A percentile compares a stretch with the other conserved stretches of the same genome.
Conservation (phyloP, 257 asterid species). For the Solanum chmielewskii region DNA sequence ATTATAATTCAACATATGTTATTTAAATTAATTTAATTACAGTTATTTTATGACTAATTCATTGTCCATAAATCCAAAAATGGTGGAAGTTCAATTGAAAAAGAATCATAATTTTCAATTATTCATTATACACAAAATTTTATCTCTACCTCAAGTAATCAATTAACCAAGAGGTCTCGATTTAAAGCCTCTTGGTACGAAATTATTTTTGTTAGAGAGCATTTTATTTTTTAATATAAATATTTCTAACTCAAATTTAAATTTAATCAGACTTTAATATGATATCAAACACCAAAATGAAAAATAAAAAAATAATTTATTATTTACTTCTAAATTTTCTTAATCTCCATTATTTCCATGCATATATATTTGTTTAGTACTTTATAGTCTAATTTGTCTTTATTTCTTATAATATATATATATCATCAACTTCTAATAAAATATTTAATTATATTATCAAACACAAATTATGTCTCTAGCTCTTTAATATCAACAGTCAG, state of each 20-base stretch:
- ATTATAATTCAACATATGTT: too few species aligned
- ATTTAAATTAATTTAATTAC: too few species aligned
- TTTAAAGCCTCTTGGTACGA: too few species aligned
- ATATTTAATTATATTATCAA: background rate
- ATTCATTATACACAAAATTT: background rate
- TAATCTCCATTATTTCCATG: background rate
- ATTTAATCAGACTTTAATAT: too few species aligned
- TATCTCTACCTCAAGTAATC: background rate
- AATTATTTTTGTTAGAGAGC: accelerated
- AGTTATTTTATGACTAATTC: too few species aligned
- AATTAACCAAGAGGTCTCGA: too few species aligned
- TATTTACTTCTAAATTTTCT: background rate
- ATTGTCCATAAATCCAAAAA: background rate
- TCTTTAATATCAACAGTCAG: background rate
- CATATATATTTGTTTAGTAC: background rate
- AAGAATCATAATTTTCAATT: background rate
- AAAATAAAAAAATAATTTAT: too few species aligned
- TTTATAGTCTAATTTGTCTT: background rate
- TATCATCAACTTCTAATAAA: background rate
- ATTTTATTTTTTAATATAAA: too few species aligned
- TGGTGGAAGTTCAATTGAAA: background rate
- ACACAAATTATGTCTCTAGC: background rate
- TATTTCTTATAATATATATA: background rate
- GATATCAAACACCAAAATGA: too few species aligned
- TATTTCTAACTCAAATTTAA: accelerated